Evolutionary conservation across 148 eudicot genomes (phyloP).

Genomic region (Spergularia bocconei): DNA sequence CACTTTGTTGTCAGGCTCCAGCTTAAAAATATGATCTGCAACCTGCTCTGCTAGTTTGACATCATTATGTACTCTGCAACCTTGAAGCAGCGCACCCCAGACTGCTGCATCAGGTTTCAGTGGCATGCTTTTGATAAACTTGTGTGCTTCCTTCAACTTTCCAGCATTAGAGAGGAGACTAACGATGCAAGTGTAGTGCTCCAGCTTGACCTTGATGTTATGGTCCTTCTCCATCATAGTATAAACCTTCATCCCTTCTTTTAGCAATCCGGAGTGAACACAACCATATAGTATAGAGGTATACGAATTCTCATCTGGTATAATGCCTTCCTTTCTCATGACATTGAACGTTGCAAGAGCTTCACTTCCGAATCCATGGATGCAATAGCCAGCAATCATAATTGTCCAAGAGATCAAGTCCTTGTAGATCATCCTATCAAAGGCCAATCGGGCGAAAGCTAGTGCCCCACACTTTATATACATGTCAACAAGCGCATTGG

Average conservation of each 20-base stretch:
- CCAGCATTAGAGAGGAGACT: constrained; percentile 62
- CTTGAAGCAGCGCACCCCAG: constrained; percentile 63
- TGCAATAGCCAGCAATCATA: constrained; percentile 64
- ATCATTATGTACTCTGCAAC: constrained; percentile 60
- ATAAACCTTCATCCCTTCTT: constrained; percentile 52
- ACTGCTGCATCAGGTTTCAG: constrained; percentile 46
- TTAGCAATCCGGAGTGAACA: constrained; percentile 56
- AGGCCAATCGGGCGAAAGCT: constrained; percentile 40
- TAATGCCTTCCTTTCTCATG: constrained; percentile 46
- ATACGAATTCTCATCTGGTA: constrained; percentile 47
- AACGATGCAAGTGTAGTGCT: constrained; percentile 69
- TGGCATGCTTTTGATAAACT: constrained; percentile 46
- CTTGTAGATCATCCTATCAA: constrained; percentile 42
- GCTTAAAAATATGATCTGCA: constrained; percentile 40
- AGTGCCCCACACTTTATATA: constrained; percentile 58
- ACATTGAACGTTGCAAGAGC: constrained; percentile 41
- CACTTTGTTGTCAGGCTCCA: constrained; percentile 45
- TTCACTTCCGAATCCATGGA: constrained; percentile 60
- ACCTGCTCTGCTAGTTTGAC: constrained; percentile 63
- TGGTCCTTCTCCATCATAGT: constrained; percentile 41
- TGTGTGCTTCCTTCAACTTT: constrained; percentile 49
- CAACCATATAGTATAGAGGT: constrained; percentile 54
- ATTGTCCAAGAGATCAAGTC: constrained; percentile 61
- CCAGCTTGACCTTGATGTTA: constrained; percentile 50
- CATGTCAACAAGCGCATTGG: constrained; percentile 73